These are phyloP conservation scores for Blastosporella zonata DNA, from an alignment of 1,284 basidiomycete genomes.

Conservation along the genomic window DNA sequence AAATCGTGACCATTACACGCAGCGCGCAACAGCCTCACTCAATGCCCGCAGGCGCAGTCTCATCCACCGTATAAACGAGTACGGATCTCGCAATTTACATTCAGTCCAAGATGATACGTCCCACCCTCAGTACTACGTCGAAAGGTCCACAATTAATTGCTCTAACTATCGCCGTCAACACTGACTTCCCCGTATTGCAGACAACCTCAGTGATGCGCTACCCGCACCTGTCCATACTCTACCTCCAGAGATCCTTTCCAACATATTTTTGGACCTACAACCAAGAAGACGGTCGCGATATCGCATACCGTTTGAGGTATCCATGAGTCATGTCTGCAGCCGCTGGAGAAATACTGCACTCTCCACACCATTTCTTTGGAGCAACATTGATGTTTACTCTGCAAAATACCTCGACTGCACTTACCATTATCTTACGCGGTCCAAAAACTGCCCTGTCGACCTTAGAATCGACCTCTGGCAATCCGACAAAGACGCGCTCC, in stretches of 20 bases:
- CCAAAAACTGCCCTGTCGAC: constrained; percentile 16
- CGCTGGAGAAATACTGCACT: constrained; percentile 20
- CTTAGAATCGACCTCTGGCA: constrained; percentile 22
- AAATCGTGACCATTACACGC: too few relatives aligned
- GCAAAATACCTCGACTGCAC: constrained; percentile 16
- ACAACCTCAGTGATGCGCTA: background rate
- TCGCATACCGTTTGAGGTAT: constrained; percentile 20
- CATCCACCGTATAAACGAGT: too few relatives aligned
- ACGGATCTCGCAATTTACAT: too few relatives aligned
- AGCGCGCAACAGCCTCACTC: too few relatives aligned
- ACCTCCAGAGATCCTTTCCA: constrained; percentile 28
- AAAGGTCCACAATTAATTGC: background rate
- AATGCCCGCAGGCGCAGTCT: too few relatives aligned
- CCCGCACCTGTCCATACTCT: constrained; percentile 17
- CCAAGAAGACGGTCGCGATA: constrained; percentile 15
- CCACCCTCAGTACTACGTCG: too few relatives aligned
- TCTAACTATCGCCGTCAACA: background rate
- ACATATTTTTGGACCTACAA: constrained; percentile 22
- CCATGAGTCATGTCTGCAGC: constrained; percentile 21
- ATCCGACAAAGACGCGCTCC: constrained; percentile 16
- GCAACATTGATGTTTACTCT: constrained; percentile 21
- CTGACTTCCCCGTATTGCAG: background rate
- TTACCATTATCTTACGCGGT: constrained; percentile 19
- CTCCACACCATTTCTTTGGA: constrained; percentile 21
- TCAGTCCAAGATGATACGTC: too few relatives aligned